Evolutionary conservation across 2,329 filamentous ascomycete genomes (phyloP), one percentile per base, ranked within the genome.

Genomic region (Curvularia eragrostidis): DNA sequence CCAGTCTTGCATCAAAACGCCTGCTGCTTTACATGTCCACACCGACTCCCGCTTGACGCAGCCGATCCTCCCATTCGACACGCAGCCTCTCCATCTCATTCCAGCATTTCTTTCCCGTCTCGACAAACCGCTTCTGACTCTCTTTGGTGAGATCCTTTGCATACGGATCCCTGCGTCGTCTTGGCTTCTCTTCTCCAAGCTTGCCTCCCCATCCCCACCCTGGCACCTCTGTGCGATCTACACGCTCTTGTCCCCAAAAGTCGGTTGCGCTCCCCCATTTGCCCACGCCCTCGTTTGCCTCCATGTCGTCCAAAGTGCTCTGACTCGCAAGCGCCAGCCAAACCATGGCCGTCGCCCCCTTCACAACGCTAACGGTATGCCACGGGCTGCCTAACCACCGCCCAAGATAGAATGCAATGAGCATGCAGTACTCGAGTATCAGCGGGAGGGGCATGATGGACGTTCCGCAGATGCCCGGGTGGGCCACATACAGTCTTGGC

Each of bases 191-290:
- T 0, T 87, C 89, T 0, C 81, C 79, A 48, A 85, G 73, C 30
- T 78, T 80, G 2, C 86, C 86, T 43, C 83, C 82, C 72, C 81
- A 82, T 0, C 92, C 93, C 93, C 93, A 97, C 7, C 92, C 91
- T 42, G 91, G 87, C 3, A 96, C 89, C 75, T 97, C 91, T 1
- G 93, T 96, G 68, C 87, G 86, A 76, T 89, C 89, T 5, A 91
- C 85, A 38, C 83, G 80, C 58, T 85, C 83, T 19, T 82, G 78
- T 0, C 89, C 87, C 53, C 78, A 75, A 10, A 84, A 75, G 63
- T 89, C 84, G 8, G 84, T 84, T n/a, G 86, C 85, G 28, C 89
- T 90, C 2, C 94, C 94, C 94, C 94, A 98, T 79, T 98, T 98
- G 49, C 77, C 84, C 73, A 81, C 87, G 61, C 82, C 83, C 43